phyloP scores from a whole-genome alignment of 1,284 basidiomycete genomes.

The Singerocomus rubriflavus region DNA sequence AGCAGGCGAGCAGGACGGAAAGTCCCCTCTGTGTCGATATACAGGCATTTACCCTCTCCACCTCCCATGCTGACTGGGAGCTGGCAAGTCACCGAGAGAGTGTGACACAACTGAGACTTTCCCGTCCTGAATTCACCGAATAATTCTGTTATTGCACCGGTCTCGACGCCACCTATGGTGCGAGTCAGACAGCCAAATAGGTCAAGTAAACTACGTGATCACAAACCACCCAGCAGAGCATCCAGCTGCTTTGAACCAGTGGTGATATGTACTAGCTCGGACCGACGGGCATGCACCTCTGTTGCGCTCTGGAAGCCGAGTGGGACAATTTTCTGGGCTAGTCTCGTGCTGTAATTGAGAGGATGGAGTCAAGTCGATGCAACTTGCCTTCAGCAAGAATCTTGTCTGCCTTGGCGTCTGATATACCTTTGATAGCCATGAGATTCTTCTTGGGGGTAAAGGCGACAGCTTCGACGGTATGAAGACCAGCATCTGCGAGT shows the following conservation, averaged over 20 bases:
- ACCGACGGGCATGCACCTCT: slow-evolving; percentile 91
- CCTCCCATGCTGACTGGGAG: slow-evolving; percentile 97
- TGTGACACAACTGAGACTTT: slow-evolving; percentile 98
- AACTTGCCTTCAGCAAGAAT: slow-evolving; percentile 84
- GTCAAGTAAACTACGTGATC: slow-evolving; percentile 3
- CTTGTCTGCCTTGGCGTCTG: slow-evolving; percentile 97
- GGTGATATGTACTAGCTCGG: slow-evolving; percentile 96
- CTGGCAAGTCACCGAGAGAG: slow-evolving; percentile 97
- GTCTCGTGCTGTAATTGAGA: slow-evolving; percentile 11
- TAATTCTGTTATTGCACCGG: slow-evolving; percentile 96
- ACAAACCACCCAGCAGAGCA: slow-evolving; percentile 87
- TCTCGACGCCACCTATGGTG: slow-evolving; percentile 89
- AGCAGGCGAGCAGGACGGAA: slow-evolving; percentile 96
- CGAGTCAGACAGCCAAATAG: slow-evolving; percentile 11
- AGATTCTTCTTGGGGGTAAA: slow-evolving; percentile 97
- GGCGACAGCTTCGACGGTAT: slow-evolving; percentile 95
- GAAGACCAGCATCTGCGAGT: slow-evolving; percentile 87
- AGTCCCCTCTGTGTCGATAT: slow-evolving; percentile 98
- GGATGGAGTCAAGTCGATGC: neutral
- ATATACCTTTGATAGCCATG: slow-evolving; percentile 94
- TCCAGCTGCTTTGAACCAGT: slow-evolving; percentile 97
- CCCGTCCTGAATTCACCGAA: slow-evolving; percentile 99
- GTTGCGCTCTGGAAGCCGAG: slow-evolving; percentile 99
- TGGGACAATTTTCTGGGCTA: slow-evolving; percentile 94
- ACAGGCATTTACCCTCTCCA: slow-evolving; percentile 98